A percentile compares a stretch with the other conserved stretches of the same genome.
These are phyloP conservation scores for Alisma plantagoaquatica DNA, from an alignment of 106 monocot species.

Conservation along the genomic window DNA sequence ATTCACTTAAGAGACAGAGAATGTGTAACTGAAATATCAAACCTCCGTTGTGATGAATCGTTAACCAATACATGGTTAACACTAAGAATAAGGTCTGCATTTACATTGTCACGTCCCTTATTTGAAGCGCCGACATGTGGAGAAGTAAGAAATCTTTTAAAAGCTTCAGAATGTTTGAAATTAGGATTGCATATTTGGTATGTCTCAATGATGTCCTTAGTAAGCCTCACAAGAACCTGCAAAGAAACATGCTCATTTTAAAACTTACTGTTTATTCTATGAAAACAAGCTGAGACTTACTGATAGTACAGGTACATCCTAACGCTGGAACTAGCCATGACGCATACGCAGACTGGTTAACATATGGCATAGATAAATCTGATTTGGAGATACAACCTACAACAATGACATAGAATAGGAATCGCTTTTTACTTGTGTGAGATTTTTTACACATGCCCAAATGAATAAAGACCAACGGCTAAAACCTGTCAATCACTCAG, in stretches of 20 bases:
- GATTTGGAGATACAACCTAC: too few relatives aligned
- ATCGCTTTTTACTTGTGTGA: too few relatives aligned
- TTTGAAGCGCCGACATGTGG: slow-evolving; percentile 72
- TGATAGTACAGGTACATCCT: too few relatives aligned
- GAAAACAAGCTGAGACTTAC: too few relatives aligned
- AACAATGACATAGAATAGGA: too few relatives aligned
- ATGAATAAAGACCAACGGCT: too few relatives aligned
- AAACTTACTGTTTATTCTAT: too few relatives aligned
- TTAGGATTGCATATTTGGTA: slow-evolving; percentile 69
- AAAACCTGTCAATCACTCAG: too few relatives aligned
- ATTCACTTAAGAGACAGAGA: not conserved
- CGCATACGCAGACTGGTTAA: too few relatives aligned
- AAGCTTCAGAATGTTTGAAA: slow-evolving; percentile 65
- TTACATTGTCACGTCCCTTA: slow-evolving; percentile 80
- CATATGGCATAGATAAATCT: too few relatives aligned
- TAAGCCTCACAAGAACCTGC: slow-evolving; percentile 73
- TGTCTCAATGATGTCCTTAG: slow-evolving; percentile 62
- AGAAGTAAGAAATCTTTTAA: slow-evolving; percentile 69
- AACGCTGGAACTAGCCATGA: too few relatives aligned
- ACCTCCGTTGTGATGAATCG: slow-evolving; percentile 56
- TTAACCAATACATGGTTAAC: slow-evolving; percentile 66
- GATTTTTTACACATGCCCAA: too few relatives aligned
- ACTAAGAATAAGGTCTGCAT: slow-evolving; percentile 86
- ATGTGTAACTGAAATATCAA: slow-evolving; percentile 5
- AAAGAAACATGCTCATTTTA: slow-evolving; percentile 17